Conservation (phyloP, 352 stramenopile species). For the Thalassiosira mediterranea region DNA sequence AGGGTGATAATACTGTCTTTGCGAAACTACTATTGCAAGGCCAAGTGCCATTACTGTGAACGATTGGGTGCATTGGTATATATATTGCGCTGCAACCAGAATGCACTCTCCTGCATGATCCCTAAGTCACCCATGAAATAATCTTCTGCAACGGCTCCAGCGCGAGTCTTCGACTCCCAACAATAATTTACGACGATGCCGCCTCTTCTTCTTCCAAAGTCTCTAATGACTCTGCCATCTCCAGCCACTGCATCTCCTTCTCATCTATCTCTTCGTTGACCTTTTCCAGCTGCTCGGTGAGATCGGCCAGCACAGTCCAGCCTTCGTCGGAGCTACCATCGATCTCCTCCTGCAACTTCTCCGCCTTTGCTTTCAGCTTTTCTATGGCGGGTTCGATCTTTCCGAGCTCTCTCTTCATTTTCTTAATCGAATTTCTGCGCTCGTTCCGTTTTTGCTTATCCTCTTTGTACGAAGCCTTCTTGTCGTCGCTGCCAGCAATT, state of each 20-base stretch:
- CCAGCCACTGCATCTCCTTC: constrained; percentile 81
- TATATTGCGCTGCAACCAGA: too few relatives aligned
- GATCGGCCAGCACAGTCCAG: constrained; percentile 75
- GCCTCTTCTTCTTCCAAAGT: constrained; percentile 48
- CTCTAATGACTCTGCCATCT: constrained; percentile 75
- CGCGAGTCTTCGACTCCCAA: too few relatives aligned
- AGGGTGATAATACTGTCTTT: too few relatives aligned
- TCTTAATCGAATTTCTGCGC: constrained; percentile 65
- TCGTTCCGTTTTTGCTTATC: constrained; percentile 68
- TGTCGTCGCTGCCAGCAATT: constrained; percentile 14
- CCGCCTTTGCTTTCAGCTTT: constrained; percentile 66
- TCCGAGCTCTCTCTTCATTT: constrained; percentile 71
- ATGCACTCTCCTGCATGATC: too few relatives aligned
- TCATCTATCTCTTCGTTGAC: constrained; percentile 75
- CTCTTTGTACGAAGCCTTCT: constrained; percentile 75
- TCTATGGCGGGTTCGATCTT: constrained; percentile 71
- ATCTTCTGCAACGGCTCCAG: too few relatives aligned
- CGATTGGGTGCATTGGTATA: too few relatives aligned
- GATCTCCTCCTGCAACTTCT: constrained; percentile 54
- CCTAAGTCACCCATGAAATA: too few relatives aligned
- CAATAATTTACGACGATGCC: too few relatives aligned
- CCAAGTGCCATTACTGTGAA: too few relatives aligned
- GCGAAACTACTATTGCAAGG: too few relatives aligned
- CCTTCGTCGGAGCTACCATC: constrained; percentile 66
- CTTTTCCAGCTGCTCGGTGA: constrained; percentile 67